Conservation (phyloP, 805 yeast species). For the Candida rishiriensis region DNA sequence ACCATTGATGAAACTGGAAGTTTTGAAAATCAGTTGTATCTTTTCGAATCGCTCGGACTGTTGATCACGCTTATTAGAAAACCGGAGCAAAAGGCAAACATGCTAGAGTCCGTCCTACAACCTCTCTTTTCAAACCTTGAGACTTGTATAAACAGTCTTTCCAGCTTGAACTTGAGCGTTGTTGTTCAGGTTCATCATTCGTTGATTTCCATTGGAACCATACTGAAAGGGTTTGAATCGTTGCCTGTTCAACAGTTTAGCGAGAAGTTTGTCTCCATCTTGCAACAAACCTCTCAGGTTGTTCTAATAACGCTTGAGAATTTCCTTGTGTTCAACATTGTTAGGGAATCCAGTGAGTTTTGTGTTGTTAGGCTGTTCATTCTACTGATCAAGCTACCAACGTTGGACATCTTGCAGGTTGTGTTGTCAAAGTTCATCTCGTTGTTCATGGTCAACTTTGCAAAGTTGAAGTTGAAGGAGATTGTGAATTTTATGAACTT, state of each 20-base stretch:
- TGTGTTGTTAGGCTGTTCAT: constrained; percentile 85
- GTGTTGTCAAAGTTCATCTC: constrained; percentile 69
- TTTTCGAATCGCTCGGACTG: constrained; percentile 84
- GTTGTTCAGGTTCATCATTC: constrained; percentile 81
- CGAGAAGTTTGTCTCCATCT: constrained; percentile 26
- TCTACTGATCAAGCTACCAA: constrained; percentile 45
- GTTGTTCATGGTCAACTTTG: constrained; percentile 52
- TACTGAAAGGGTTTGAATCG: constrained; percentile 75
- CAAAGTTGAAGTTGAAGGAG: constrained; percentile 57
- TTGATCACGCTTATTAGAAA: constrained; percentile 55
- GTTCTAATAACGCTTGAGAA: constrained; percentile 79
- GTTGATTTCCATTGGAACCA: constrained; percentile 83
- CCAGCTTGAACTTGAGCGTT: constrained; percentile 36
- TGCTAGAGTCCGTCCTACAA: constrained; percentile 63
- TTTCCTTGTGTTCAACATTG: constrained; percentile 57
- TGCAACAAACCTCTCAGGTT: constrained; percentile 57
- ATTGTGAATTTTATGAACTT: constrained; percentile 79
- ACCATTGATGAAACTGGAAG: constrained; percentile 51
- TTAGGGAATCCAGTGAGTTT: constrained; percentile 83
- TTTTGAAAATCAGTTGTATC: constrained; percentile 74
- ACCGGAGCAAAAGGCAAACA: constrained; percentile 34
- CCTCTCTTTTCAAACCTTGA: constrained; percentile 75
- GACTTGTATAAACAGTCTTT: constrained; percentile 44
- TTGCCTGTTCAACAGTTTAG: constrained; percentile 27
- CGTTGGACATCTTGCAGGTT: constrained; percentile 34